Conservation (phyloP, 805 yeast genomes). For the Nakazawaea populi region DNA sequence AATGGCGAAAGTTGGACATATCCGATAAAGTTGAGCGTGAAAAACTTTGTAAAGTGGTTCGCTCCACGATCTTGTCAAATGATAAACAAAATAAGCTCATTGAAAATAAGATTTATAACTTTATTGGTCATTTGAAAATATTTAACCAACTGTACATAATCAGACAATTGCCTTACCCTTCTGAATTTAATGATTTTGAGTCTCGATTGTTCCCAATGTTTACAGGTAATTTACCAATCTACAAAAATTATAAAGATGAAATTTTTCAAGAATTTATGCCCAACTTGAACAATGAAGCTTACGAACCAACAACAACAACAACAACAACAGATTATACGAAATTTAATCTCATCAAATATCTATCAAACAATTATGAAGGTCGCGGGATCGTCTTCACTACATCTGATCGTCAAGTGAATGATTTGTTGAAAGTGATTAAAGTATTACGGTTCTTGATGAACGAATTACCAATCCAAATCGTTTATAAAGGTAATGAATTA, state of each 20-base stretch:
- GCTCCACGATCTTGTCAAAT: constrained; percentile 10
- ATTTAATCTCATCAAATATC: background rate
- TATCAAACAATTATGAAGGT: background rate
- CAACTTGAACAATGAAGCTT: constrained; percentile 10
- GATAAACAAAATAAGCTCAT: constrained; percentile 8
- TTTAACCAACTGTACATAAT: constrained; percentile 20
- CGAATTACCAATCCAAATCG: constrained; percentile 18
- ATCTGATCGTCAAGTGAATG: constrained; percentile 32
- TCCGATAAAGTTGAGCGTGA: background rate
- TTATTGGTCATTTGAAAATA: constrained; percentile 16
- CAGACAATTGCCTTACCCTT: background rate
- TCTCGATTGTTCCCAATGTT: constrained; percentile 10
- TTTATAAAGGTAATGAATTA: constrained; percentile 19
- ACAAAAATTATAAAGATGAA: constrained; percentile 16
- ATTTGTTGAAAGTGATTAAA: constrained; percentile 14
- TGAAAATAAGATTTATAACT: constrained; percentile 18
- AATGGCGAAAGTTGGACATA: constrained; percentile 9
- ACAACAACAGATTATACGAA: background rate
- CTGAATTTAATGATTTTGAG: constrained; percentile 12
- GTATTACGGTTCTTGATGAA: constrained; percentile 16
- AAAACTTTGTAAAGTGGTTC: constrained; percentile 11
- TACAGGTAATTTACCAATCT: constrained; percentile 7
- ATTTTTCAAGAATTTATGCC: constrained; percentile 12
- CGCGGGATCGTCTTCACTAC: constrained; percentile 51
- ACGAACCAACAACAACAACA: background rate